Percentiles rank a stretch among this genome's conserved stretches.
phyloP scores from a whole-genome alignment of 2,329 filamentous ascomycete genomes.

The Hypoxylon sp. region DNA sequence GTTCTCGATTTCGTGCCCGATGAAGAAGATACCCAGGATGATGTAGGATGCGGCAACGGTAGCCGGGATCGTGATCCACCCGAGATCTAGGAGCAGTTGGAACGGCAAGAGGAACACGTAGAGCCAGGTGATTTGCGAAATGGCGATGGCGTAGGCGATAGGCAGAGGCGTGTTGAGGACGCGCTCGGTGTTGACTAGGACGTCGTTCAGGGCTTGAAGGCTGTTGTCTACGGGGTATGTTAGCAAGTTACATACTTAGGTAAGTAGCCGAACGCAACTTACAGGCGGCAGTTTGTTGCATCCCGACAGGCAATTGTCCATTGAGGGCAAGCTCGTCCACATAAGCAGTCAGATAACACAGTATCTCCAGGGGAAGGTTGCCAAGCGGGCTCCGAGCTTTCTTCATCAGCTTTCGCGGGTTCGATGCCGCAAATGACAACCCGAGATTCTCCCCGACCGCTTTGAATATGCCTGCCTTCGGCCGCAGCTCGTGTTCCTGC shows the following conservation, averaged over 20 bases:
- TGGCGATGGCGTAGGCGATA: slow-evolving; percentile 86
- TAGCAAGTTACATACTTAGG: slow-evolving; percentile 48
- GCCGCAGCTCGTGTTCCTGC: slow-evolving; percentile 57
- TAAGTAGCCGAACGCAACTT: slow-evolving; percentile 34
- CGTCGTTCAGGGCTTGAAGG: slow-evolving; percentile 77
- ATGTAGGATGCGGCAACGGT: slow-evolving; percentile 82
- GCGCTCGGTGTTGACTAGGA: slow-evolving; percentile 79
- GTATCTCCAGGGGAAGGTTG: slow-evolving; percentile 86
- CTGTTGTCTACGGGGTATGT: slow-evolving; percentile 64
- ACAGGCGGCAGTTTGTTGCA: slow-evolving; percentile 72
- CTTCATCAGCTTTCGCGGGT: slow-evolving; percentile 85
- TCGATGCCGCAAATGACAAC: slow-evolving; percentile 81
- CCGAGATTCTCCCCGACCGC: slow-evolving; percentile 80
- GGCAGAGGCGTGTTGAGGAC: slow-evolving; percentile 87
- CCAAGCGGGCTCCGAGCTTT: slow-evolving; percentile 79
- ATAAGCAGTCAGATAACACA: slow-evolving; percentile 79
- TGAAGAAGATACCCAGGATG: slow-evolving; percentile 81
- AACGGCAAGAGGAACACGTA: slow-evolving; percentile 87
- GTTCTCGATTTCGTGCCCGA: slow-evolving; percentile 87
- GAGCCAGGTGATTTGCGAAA: slow-evolving; percentile 88
- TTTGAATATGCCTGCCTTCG: slow-evolving; percentile 69
- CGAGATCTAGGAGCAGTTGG: slow-evolving; percentile 76
- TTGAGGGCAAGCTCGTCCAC: slow-evolving; percentile 73
- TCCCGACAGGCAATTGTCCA: slow-evolving; percentile 68
- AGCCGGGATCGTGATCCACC: slow-evolving; percentile 84